phyloP scores from a whole-genome alignment of 495 filamentous ascomycete species.

The Pyrenula massariospora region DNA sequence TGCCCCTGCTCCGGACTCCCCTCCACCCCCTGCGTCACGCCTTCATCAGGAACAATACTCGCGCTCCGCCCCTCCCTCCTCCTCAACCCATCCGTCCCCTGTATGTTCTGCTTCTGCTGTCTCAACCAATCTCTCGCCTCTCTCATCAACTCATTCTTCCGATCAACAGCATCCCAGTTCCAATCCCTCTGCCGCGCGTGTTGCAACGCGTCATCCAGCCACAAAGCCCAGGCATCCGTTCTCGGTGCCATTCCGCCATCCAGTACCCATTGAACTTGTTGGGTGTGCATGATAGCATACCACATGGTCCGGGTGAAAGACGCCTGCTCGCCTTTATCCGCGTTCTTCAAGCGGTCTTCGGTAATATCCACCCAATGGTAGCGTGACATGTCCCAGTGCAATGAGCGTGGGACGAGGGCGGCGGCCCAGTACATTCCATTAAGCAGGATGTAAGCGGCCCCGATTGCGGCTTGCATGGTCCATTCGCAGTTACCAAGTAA shows the following conservation, averaged over 20 bases:
- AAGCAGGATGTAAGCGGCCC: constrained; percentile 41
- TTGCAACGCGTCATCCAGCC: constrained; percentile 31
- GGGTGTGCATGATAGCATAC: constrained; percentile 41
- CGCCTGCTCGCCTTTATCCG: constrained; percentile 6
- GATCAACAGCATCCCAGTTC: constrained; percentile 33
- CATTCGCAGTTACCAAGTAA: constrained; percentile 50
- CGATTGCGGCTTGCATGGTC: constrained; percentile 45
- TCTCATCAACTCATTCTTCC: constrained; percentile 36
- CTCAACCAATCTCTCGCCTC: constrained; percentile 2
- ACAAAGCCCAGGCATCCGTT: constrained; percentile 37
- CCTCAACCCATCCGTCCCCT: not conserved
- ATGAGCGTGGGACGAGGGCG: constrained; percentile 29
- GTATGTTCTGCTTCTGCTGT: constrained; percentile 4
- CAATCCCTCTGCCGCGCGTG: constrained; percentile 18
- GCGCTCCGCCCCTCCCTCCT: not conserved
- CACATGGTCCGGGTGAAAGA: constrained; percentile 43
- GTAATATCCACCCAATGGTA: constrained; percentile 21
- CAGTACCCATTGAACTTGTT: constrained; percentile 34
- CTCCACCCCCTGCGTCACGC: not conserved
- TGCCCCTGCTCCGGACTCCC: not conserved
- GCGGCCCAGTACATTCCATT: constrained; percentile 50
- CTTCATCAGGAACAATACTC: not conserved
- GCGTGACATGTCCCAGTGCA: constrained; percentile 38
- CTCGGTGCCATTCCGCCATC: constrained; percentile 32
- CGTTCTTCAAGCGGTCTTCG: constrained; percentile 11